phyloP scores from a whole-genome alignment of 2,329 filamentous ascomycete genomes.

The Tolypocladium amazonense region DNA sequence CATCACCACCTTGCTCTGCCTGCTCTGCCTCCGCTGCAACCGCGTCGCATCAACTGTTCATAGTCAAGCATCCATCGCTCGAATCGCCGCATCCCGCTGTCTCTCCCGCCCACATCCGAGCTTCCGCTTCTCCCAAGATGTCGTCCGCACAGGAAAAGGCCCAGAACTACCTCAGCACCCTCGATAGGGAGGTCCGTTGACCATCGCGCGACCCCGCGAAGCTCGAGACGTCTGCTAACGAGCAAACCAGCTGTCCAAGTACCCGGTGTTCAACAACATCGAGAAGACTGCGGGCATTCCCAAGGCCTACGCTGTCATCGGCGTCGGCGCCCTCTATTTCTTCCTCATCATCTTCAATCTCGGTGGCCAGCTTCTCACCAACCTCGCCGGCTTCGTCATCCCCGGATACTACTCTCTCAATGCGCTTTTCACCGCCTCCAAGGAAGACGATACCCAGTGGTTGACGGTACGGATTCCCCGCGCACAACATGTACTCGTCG shows the following conservation, averaged over 20 bases:
- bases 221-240: slow-evolving; percentile 6
- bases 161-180: slow-evolving; percentile 64
- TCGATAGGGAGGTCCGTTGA: slow-evolving; percentile 68
- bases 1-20: slow-evolving; percentile 6
- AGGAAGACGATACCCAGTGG: slow-evolving; percentile 75
- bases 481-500: not conserved
- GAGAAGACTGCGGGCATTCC: slow-evolving; percentile 76
- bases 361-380: slow-evolving; percentile 77
- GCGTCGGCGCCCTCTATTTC: slow-evolving; percentile 70
- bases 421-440: slow-evolving; percentile 62
- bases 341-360: slow-evolving; percentile 91
- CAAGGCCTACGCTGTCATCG: slow-evolving; percentile 76
- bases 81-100: not conserved
- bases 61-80: not conserved
- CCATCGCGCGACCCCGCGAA: not conserved
- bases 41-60: slow-evolving; percentile 2
- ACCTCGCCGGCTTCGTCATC: slow-evolving; percentile 73
- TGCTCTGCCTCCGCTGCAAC: slow-evolving; percentile 6
- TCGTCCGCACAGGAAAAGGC: slow-evolving; percentile 66
- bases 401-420: slow-evolving; percentile 76
- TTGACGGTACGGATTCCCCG: slow-evolving; percentile 46
- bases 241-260: slow-evolving; percentile 62
- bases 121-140: slow-evolving; percentile 29
- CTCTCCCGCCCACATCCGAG: slow-evolving; percentile 6
- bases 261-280: slow-evolving; percentile 72